Percentiles rank a stretch among this genome's conserved stretches.
These are phyloP conservation scores for Solanum pennellii DNA, from an alignment of 257 asterid species.

Conservation along the genomic window DNA sequence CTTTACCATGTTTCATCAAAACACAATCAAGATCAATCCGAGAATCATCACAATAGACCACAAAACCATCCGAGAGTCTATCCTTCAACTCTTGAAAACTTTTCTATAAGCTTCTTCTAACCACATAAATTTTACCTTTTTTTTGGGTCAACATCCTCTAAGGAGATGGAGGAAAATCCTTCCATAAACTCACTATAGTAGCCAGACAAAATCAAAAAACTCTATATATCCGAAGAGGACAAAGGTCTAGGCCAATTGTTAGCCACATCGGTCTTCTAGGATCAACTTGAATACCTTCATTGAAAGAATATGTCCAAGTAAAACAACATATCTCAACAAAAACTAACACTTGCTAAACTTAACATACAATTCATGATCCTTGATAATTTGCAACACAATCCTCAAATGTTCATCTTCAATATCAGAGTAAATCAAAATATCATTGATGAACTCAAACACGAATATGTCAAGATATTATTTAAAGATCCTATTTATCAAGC, in stretches of 20 bases:
- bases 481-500: too few relatives aligned
- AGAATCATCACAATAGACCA: background rate
- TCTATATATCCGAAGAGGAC: background rate
- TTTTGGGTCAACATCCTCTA: background rate
- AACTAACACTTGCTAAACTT: background rate
- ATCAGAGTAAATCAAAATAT: background rate
- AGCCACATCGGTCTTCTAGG: background rate
- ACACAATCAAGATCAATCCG: background rate
- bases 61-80: too few relatives aligned
- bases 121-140: background rate
- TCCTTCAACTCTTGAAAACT: background rate
- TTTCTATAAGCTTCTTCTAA: background rate
- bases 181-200: background rate
- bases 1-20: background rate
- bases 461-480: too few relatives aligned
- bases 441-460: background rate
- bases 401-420: background rate
- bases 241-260: background rate
- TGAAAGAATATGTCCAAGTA: background rate
- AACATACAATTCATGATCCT: background rate
- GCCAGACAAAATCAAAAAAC: background rate
- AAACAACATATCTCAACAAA: background rate
- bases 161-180: background rate
- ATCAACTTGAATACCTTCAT: background rate
- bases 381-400: background rate